Evolutionary conservation across 768 basidiomycete genomes (phyloP), one percentile per base, ranked within the genome.

Genomic region (Russula brevipes): DNA sequence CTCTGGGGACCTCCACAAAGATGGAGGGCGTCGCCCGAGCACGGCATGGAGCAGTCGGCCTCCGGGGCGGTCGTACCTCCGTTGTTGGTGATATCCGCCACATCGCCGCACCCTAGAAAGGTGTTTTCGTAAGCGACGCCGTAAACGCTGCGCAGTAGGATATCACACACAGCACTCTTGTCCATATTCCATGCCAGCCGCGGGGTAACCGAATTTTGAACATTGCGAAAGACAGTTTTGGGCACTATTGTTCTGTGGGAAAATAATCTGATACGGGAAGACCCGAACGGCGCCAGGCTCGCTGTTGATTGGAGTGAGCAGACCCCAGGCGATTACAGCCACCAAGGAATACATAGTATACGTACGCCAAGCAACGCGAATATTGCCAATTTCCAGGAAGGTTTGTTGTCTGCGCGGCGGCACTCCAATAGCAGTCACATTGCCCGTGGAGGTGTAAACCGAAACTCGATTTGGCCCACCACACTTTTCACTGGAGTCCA

Each of bases 391-490:
- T 70, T 19, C 83, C 83, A 3, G 88, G 87, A 35, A 92, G 79
- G 64, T 72, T 76, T 1, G 81, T 82, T 8, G 75, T 84, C 67
- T 83, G 80, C 2, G 78, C 69, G 0, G 76, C 73, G 4, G 88
- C 11, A 90, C 80, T 0, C 88, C 82, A 17, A 85, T 73, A 6
- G 77, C 77, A 0, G 78, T 80, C 54, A 91, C 76, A 46, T 75
- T 79, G 3, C 74, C 76, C 8, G 73, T 81, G 0, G 81, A 78
- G 0, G 82, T 77, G 67, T 91, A 91, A 14, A 89, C 81, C 1
- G 88, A 89, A 33, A 91, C 70, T n/a, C 83, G 80, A 69, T 85
- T 85, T 1, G 85, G 81, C 5, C 85, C 90, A 70, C 90, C 90
- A 65, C 89, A 92, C 45, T 84, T 82, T 71, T 87, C 79, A 11